These are phyloP conservation scores for Colletotrichum falcatum DNA, from an alignment of 2,329 filamentous ascomycete species.

Conservation along the genomic window DNA sequence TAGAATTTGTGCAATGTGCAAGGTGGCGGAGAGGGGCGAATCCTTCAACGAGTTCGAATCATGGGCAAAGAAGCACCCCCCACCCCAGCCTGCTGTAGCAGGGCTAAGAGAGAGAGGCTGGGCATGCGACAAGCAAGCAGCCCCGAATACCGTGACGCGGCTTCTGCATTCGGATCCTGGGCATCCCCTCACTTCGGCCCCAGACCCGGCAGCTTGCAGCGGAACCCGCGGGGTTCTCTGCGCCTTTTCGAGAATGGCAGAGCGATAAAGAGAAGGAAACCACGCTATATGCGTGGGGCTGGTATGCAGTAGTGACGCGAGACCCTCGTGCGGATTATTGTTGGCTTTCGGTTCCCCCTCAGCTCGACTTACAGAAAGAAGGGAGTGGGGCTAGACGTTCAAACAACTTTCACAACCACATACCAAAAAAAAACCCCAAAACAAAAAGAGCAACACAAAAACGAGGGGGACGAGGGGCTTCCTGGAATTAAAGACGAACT, in stretches of 20 bases:
- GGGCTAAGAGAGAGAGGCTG: slow-evolving; percentile 6
- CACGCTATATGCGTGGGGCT: slow-evolving; percentile 15
- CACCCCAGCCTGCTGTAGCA: not conserved
- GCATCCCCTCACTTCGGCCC: slow-evolving; percentile 4
- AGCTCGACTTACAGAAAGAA: not conserved
- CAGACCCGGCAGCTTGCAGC: not conserved
- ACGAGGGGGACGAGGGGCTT: not conserved
- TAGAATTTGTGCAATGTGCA: slow-evolving; percentile 5
- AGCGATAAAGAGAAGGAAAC: not conserved
- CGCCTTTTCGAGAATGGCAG: not conserved
- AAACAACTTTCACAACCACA: not conserved
- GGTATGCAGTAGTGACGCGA: not conserved
- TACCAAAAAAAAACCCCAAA: too few relatives aligned
- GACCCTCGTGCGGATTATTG: slow-evolving; percentile 10
- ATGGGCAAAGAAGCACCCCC: not conserved
- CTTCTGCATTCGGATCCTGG: slow-evolving; percentile 1
- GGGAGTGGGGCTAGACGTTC: not conserved
- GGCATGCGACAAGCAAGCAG: slow-evolving; percentile 2
- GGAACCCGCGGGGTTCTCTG: slow-evolving; percentile 9
- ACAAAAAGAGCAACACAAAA: not conserved
- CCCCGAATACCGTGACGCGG: slow-evolving; percentile 17
- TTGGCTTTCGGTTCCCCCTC: not conserved
- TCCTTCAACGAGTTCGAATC: not conserved
- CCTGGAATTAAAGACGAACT: not conserved
- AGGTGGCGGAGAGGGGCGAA: slow-evolving; percentile 9